phyloP scores from a whole-genome alignment of 2,329 filamentous ascomycete genomes.

The Claviceps paspali region DNA sequence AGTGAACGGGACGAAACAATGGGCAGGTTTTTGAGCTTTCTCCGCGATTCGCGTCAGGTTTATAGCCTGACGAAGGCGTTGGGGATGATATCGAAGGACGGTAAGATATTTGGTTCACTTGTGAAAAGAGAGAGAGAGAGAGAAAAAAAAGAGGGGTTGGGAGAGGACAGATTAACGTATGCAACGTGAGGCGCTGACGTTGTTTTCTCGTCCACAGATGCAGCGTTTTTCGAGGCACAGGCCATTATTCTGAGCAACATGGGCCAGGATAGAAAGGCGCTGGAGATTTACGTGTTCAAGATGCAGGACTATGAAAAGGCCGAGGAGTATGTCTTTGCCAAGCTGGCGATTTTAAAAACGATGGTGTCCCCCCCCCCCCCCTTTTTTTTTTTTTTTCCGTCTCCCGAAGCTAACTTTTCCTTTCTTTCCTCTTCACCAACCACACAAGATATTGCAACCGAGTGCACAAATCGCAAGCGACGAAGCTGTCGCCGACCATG shows the following conservation, averaged over 20 bases:
- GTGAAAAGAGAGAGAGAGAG: too few relatives aligned
- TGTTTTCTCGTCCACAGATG: constrained; percentile 35
- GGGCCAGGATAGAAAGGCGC: constrained; percentile 84
- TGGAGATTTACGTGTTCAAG: constrained; percentile 97
- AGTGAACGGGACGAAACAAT: constrained; percentile 42
- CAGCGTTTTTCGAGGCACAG: constrained; percentile 74
- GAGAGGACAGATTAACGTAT: too few relatives aligned
- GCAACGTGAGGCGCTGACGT: constrained; percentile 8
- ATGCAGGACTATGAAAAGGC: constrained; percentile 76
- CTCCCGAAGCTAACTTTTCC: constrained; percentile 11
- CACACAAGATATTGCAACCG: constrained; percentile 91
- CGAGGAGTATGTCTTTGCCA: constrained; percentile 56
- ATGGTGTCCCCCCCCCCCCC: too few relatives aligned
- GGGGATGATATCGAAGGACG: constrained; percentile 61
- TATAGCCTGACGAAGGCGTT: constrained; percentile 74
- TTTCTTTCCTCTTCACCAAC: too few relatives aligned
- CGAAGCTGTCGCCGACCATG: constrained; percentile 20
- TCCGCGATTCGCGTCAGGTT: constrained; percentile 54
- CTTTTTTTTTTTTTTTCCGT: neutral
- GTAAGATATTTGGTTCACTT: too few relatives aligned
- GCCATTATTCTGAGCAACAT: constrained; percentile 89
- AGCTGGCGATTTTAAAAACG: neutral
- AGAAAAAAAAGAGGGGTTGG: too few relatives aligned
- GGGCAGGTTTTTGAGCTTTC: constrained; percentile 55
- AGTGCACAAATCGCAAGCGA: constrained; percentile 49